Evolutionary conservation across 192 early-diverging fungal species (phyloP).

Genomic region (Backusella psychrophila): DNA sequence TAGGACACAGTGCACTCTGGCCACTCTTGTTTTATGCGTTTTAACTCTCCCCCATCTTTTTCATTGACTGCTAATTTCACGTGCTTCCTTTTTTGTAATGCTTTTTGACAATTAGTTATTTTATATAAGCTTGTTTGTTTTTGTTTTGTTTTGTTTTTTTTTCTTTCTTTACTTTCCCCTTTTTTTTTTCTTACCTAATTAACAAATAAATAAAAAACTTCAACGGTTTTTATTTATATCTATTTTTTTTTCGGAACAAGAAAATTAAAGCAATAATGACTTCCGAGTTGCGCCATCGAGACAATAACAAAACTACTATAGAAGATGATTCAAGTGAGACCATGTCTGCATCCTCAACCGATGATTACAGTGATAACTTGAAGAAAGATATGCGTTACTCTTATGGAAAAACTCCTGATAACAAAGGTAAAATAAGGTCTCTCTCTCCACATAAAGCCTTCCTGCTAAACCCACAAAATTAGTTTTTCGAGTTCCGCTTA

Average conservation of each 20-base stretch:
- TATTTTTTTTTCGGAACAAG: background rate
- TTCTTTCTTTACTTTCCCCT: background rate
- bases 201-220: background rate
- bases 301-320: background rate
- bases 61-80: slow-evolving; percentile 11
- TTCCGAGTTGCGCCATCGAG: slow-evolving; percentile 9
- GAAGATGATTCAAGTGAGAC: slow-evolving; percentile 7
- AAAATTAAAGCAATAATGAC: background rate
- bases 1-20: background rate
- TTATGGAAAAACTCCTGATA: slow-evolving; percentile 40
- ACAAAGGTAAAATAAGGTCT: slow-evolving; percentile 27
- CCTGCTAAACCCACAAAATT: background rate
- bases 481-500: slow-evolving; percentile 77
- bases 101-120: background rate
- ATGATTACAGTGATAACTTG: slow-evolving; percentile 10
- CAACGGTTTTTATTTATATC: background rate
- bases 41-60: slow-evolving; percentile 4
- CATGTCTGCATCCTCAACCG: background rate
- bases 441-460: background rate
- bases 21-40: background rate
- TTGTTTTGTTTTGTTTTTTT: background rate
- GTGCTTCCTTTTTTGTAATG: background rate
- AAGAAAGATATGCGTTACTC: slow-evolving; percentile 22
- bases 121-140: background rate
- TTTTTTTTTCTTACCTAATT: slow-evolving; percentile 9